Evolutionary conservation across 495 filamentous ascomycete genomes (phyloP).

Genomic region (Lasiosphaeris hirsuta): DNA sequence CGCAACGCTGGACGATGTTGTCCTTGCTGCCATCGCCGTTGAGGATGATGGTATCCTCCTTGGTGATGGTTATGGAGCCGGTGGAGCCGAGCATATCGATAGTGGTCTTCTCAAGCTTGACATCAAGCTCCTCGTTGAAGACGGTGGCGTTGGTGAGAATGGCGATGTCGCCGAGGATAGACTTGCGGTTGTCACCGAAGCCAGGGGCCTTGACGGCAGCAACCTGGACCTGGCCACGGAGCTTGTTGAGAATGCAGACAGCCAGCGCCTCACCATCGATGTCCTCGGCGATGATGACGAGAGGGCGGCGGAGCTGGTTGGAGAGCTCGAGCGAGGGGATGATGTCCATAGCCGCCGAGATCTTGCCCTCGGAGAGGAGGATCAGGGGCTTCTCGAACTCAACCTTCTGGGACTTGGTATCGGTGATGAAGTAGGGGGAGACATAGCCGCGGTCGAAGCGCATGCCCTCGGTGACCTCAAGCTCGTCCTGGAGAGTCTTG

Average conservation of each 20-base stretch:
- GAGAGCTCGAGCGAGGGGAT: constrained; percentile 96
- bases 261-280: constrained; percentile 98
- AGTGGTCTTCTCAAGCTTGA: constrained; percentile 98
- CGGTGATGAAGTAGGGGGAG: constrained; percentile 99
- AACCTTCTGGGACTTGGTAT: constrained; percentile 95
- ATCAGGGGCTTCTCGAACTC: constrained; percentile 99
- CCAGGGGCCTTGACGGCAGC: constrained; percentile 98
- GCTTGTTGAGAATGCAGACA: constrained; percentile 99
- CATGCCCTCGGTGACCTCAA: constrained; percentile 99
- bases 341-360: constrained; percentile 96
- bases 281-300: constrained; percentile 98
- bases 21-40: constrained; percentile 98
- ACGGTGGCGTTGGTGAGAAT: constrained; percentile 95
- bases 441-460: constrained; percentile 98
- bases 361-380: constrained; percentile 99
- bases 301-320: constrained; percentile 88
- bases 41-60: constrained; percentile 98
- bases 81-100: constrained; percentile 94
- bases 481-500: constrained; percentile 96
- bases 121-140: constrained; percentile 96
- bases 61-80: constrained; percentile 98
- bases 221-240: constrained; percentile 97
- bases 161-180: constrained; percentile 92
- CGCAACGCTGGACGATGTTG: constrained; percentile 87
- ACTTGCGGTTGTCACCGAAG: constrained; percentile 99